A percentile compares a stretch with the other conserved stretches of the same genome.
These are phyloP conservation scores for Yamadazyma phyllophila DNA, from an alignment of 805 yeast species.

Conservation along the genomic window DNA sequence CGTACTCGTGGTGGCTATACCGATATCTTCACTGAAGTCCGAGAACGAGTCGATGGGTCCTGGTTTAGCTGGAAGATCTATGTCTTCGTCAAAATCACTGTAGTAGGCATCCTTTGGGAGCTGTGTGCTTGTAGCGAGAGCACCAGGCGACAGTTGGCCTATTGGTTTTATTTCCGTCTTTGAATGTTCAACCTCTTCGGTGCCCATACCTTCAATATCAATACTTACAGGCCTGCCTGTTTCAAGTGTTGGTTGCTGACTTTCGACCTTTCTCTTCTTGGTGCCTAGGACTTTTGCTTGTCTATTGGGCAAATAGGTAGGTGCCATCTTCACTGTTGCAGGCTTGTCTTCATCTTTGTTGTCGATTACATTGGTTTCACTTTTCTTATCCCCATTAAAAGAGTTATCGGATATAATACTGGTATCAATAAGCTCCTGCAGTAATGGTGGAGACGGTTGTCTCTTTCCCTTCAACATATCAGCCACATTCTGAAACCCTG, in stretches of 20 bases:
- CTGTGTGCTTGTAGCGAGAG: conserved; percentile 2
- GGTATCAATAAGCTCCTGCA: conserved; percentile 15
- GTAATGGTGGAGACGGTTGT: conserved; percentile 6
- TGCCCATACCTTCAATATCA: too few relatives aligned
- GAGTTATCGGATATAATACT: conserved; percentile 4
- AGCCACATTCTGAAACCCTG: conserved; percentile 54
- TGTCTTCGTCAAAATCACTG: conserved; percentile 1
- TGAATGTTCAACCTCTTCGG: too few relatives aligned
- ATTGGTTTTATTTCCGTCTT: too few relatives aligned
- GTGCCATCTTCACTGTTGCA: not conserved
- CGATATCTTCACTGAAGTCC: not conserved
- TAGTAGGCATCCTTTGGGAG: not conserved
- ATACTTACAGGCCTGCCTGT: too few relatives aligned
- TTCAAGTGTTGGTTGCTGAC: not conserved
- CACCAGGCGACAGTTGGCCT: too few relatives aligned
- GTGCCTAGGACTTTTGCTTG: not conserved
- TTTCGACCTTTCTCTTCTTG: conserved; percentile 1
- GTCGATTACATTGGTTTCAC: too few relatives aligned
- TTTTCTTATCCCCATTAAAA: too few relatives aligned
- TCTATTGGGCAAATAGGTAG: not conserved
- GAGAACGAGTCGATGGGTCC: not conserved
- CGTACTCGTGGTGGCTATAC: not conserved
- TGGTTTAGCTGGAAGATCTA: not conserved
- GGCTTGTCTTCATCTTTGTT: not conserved
- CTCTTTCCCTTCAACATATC: conserved; percentile 8